phyloP scores from a whole-genome alignment of 352 stramenopile genomes.

The Phytophthora tubulina region DNA sequence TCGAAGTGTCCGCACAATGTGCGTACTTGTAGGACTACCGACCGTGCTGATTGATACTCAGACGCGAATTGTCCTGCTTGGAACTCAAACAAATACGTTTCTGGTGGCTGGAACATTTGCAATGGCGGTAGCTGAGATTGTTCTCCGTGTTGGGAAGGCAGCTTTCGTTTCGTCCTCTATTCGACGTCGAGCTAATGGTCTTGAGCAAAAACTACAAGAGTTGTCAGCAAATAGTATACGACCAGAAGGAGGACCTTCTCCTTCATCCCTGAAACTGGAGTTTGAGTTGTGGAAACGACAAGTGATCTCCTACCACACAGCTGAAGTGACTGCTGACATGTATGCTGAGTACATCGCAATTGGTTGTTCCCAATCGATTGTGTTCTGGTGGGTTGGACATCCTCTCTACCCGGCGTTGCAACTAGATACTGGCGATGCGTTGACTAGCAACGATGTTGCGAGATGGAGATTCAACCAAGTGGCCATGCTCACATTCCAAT shows the following conservation, averaged over 20 bases:
- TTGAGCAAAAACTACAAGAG: slow-evolving; percentile 13
- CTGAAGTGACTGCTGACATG: slow-evolving; percentile 57
- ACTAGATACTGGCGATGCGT: neutral
- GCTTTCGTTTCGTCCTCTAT: slow-evolving; percentile 29
- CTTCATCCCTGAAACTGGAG: slow-evolving; percentile 8
- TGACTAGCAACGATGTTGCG: neutral
- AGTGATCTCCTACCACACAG: slow-evolving; percentile 42
- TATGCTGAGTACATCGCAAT: slow-evolving; percentile 66
- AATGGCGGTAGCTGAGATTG: slow-evolving; percentile 42
- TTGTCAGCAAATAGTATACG: neutral
- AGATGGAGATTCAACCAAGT: slow-evolving; percentile 32
- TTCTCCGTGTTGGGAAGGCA: slow-evolving; percentile 38
- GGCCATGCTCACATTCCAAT: slow-evolving; percentile 31
- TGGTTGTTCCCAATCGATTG: slow-evolving; percentile 50
- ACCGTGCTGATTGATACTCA: slow-evolving; percentile 65
- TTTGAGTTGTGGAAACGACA: slow-evolving; percentile 44
- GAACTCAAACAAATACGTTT: slow-evolving; percentile 34
- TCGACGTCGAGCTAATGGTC: slow-evolving; percentile 2
- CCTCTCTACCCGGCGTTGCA: slow-evolving; percentile 41
- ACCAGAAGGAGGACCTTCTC: neutral
- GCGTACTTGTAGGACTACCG: slow-evolving; percentile 47
- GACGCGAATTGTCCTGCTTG: slow-evolving; percentile 50
- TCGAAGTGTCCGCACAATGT: slow-evolving; percentile 53
- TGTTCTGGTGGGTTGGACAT: slow-evolving; percentile 52
- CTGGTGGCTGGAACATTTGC: slow-evolving; percentile 28